Evolutionary conservation across 768 basidiomycete species (phyloP).

Genomic region (Mycena maculata): DNA sequence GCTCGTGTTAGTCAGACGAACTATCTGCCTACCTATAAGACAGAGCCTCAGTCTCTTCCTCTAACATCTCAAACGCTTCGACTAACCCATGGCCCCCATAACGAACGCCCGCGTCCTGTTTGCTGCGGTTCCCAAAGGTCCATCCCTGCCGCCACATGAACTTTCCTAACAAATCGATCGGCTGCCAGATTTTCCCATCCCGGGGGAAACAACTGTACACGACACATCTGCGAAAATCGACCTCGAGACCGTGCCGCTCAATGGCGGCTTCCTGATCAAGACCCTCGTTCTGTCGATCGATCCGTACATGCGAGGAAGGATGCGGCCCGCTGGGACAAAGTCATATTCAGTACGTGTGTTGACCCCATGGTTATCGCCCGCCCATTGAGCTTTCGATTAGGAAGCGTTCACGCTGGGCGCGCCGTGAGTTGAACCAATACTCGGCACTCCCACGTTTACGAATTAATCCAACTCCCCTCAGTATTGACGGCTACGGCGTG

Average conservation of each 20-base stretch:
- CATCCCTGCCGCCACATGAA: conserved; percentile 26
- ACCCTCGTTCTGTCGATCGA: conserved; percentile 58
- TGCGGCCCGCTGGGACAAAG: conserved; percentile 47
- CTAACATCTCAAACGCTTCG: too few species aligned
- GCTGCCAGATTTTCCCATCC: conserved; percentile 51
- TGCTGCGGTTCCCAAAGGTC: conserved; percentile 50
- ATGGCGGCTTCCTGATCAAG: conserved; percentile 63
- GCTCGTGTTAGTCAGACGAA: too few species aligned
- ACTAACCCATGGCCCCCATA: conserved; percentile 48
- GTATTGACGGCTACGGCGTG: conserved; percentile 50
- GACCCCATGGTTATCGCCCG: conserved; percentile 23
- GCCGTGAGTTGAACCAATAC: conserved; percentile 51
- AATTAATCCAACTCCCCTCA: conserved; percentile 17
- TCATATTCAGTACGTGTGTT: conserved; percentile 40
- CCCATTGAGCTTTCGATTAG: neutral
- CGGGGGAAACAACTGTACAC: conserved; percentile 58
- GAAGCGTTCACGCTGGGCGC: conserved; percentile 45
- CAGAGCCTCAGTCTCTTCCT: too few species aligned
- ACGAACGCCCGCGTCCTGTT: conserved; percentile 52
- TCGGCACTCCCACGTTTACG: neutral
- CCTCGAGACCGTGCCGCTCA: conserved; percentile 54
- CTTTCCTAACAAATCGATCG: neutral
- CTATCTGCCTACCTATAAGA: too few species aligned
- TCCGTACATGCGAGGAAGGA: conserved; percentile 53
- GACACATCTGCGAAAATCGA: conserved; percentile 62